A percentile compares a stretch with the other conserved stretches of the same genome.
phyloP scores from a whole-genome alignment of 208 protist species.

The Lotmaria passim region DNA sequence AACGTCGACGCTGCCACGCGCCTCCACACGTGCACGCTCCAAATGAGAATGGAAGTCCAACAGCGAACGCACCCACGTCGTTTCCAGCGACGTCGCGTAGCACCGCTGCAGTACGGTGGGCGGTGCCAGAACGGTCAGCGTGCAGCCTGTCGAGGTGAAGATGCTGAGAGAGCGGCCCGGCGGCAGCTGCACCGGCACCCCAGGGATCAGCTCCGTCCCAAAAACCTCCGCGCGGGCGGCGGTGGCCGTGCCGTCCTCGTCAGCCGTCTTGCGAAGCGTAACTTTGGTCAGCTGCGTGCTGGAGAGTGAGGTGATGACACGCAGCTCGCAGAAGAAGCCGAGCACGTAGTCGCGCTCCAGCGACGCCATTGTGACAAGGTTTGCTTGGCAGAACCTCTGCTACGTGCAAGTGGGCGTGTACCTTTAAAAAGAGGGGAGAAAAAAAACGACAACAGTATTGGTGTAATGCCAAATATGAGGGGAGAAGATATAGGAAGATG shows the following conservation, averaged over 20 bases:
- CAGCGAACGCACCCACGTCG: slow-evolving; percentile 57
- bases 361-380: slow-evolving; percentile 13
- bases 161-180: slow-evolving; percentile 39
- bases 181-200: slow-evolving; percentile 55
- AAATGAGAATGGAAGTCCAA: slow-evolving; percentile 67
- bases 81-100: slow-evolving; percentile 46
- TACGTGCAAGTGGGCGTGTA: not conserved
- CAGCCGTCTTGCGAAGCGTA: slow-evolving; percentile 34
- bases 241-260: slow-evolving; percentile 17
- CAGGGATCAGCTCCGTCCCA: slow-evolving; percentile 56
- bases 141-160: slow-evolving; percentile 72
- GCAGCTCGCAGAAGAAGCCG: slow-evolving; percentile 62
- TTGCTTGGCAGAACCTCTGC: not conserved
- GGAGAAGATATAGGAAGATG: too few relatives aligned
- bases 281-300: slow-evolving; percentile 28
- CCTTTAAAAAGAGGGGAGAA: not conserved
- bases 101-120: slow-evolving; percentile 52
- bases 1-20: slow-evolving; percentile 33
- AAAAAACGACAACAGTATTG: too few relatives aligned
- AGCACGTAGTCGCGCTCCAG: slow-evolving; percentile 49
- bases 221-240: slow-evolving; percentile 54
- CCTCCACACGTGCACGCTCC: slow-evolving; percentile 51
- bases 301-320: slow-evolving; percentile 35
- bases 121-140: slow-evolving; percentile 42
- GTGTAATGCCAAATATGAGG: too few relatives aligned